These are phyloP conservation scores for Plenodomus lindquistii DNA, from an alignment of 2,329 filamentous ascomycete species.

Conservation along the genomic window DNA sequence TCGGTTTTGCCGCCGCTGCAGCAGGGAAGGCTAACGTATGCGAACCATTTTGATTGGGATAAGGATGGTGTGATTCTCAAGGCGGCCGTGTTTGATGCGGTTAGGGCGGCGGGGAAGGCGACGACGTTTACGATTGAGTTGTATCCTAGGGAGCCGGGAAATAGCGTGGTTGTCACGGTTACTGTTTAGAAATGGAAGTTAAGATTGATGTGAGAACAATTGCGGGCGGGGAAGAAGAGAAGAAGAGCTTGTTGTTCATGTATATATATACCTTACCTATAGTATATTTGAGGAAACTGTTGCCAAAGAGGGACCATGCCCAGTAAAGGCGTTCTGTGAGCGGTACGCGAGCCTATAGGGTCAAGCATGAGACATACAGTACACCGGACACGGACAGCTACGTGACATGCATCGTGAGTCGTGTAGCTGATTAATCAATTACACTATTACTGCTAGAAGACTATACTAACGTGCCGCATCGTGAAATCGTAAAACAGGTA, in stretches of 20 bases:
- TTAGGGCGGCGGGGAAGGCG: slow-evolving; percentile 50
- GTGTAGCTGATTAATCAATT: slow-evolving; percentile 5
- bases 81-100: slow-evolving; percentile 50
- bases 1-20: slow-evolving; percentile 57
- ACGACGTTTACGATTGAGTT: slow-evolving; percentile 60
- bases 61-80: slow-evolving; percentile 53
- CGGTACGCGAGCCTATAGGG: too few relatives aligned
- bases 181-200: slow-evolving; percentile 32
- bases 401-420: neutral
- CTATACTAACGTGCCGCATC: slow-evolving; percentile 5
- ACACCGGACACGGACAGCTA: too few relatives aligned
- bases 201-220: slow-evolving; percentile 10
- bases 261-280: neutral
- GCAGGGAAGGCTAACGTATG: slow-evolving; percentile 53
- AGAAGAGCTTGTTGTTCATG: neutral
- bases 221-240: neutral
- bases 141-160: slow-evolving; percentile 56
- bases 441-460: slow-evolving; percentile 13
- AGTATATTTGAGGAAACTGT: too few relatives aligned
- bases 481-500: slow-evolving; percentile 2
- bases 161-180: slow-evolving; percentile 55
- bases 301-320: too few relatives aligned
- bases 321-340: too few relatives aligned
- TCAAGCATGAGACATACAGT: too few relatives aligned
- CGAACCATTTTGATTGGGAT: slow-evolving; percentile 58